Percentiles rank a stretch among this genome's conserved stretches.
Conservation (phyloP, 176 grass and related monocot species). For the Hsuehochloa calcarea region DNA sequence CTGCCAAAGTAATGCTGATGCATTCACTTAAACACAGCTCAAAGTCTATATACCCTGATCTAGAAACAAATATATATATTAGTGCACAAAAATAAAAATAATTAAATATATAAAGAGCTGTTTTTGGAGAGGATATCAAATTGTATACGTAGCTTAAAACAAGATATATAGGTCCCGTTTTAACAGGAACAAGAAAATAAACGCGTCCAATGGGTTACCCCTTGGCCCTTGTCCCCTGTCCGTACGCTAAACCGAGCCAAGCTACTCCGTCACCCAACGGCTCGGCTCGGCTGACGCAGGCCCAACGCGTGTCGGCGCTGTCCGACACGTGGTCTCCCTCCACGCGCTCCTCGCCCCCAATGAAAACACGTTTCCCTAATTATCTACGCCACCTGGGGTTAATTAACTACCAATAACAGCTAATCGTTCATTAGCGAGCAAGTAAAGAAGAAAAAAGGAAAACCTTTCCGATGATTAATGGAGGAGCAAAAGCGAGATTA, state of each 20-base stretch:
- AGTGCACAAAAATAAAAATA: too few species aligned
- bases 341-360: background rate
- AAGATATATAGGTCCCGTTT: too few species aligned
- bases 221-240: too few species aligned
- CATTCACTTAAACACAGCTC: too few species aligned
- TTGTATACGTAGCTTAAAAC: too few species aligned
- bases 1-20: too few species aligned
- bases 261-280: background rate
- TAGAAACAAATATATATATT: too few species aligned
- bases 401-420: background rate
- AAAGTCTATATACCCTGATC: too few species aligned
- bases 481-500: constrained; percentile 18
- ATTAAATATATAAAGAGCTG: too few species aligned
- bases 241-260: background rate
- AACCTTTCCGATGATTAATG: constrained; percentile 11
- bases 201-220: background rate
- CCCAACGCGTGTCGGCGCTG: constrained; percentile 39
- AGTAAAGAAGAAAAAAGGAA: background rate
- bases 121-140: too few species aligned
- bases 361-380: background rate
- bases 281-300: background rate
- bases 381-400: constrained; percentile 23
- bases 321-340: constrained; percentile 33
- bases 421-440: constrained; percentile 9
- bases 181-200: too few species aligned